Evolutionary conservation across 2,329 filamentous ascomycete species (phyloP), one percentile per base, ranked within the genome.

Genomic region (Magnaporthiopsis incrustans): DNA sequence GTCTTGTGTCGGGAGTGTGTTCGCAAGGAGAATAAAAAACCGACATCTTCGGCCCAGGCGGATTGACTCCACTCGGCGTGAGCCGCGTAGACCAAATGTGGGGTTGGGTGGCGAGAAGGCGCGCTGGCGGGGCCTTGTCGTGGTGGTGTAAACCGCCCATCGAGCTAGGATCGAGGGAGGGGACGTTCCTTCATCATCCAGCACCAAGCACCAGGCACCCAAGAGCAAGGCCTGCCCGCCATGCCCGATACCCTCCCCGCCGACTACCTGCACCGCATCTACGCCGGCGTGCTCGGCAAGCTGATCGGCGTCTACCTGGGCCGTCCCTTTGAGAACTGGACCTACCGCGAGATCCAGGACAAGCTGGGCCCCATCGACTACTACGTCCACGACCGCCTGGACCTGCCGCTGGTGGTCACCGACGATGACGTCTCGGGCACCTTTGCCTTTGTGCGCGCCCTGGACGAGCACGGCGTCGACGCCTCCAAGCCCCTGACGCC

Each of bases 271-370:
- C 68, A 75, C 27, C 71, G 69, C 14, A 73, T 75, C 30, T 76
- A 77, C 64, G 74, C 74, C n/a, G 75, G 74, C 32, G 74, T 77
- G 4, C 70, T 77, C 8, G 75, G 75, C 1, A 77, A 77, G 65
- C 68, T 76, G 15, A 73, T 77, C 32, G 74, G 75, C 25, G 75
- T 77, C 10, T 76, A 76, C 63, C 64, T 76, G 18, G 75, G 75
- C 30, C 72, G 75, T 0, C 75, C 75, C 0, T 74, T 76, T 53
- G 74, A 77, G 64, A 71, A 71, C 57, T 77, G 75, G 75, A 75
- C 74, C 2, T 70, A 76, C 63, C 67, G 73, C 62, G 67, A 68
- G 3, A 76, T 77, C 63, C 57, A 73, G 22, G 26, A 68, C 2
- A 64, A 72, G 33, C 68, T 77, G 0, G 75, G 75, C 4, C 70